Evolutionary conservation across 225 moss, liverwort and hornwort genomes (phyloP), one percentile per base, ranked within the genome.

Genomic region (Pleurozium schreberi): DNA sequence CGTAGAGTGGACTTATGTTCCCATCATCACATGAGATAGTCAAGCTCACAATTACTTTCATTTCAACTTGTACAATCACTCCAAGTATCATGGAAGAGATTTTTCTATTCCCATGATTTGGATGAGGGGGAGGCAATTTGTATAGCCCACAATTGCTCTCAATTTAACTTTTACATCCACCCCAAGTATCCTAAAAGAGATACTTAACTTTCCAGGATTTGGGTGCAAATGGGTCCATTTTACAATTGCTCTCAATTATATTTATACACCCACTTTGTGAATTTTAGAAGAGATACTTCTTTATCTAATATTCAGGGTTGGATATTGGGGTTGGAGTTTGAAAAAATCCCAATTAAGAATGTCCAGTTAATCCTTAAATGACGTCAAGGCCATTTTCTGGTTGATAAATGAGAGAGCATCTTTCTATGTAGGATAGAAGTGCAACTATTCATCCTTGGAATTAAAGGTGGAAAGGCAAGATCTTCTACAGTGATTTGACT

Each of bases 1-100:
- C 0, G 1, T 0, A 0, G 0, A 34, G 3, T 2, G 3, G 22
- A 53, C 1, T 38, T 38, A n/a, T n/a, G n/a, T n/a, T n/a, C n/a
- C n/a, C n/a, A n/a, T n/a, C n/a, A n/a, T n/a, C n/a, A n/a, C n/a
- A n/a, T n/a, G n/a, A n/a, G n/a, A n/a, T n/a, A n/a, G n/a, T n/a
- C n/a, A 53, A 12, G 17, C 30, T 30, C 6, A 7, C 0, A 31
- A 1, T 74, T 47, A 7, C 3, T 45, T 3, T 73, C 28, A 18
- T 6, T 47, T 47, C 50, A 21, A 50, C 8, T 75, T 20, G 0
- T 20, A 21, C 10, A 30, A 0, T 4, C 4, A 31, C 11, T 2
- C 0, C 18, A 20, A 34, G 21, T 33, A 20, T 75, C 1, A 2
- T 0, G 3, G 1, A 30, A 50, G 18, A 75, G 20, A 75, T 49